Percentiles rank a stretch among this genome's conserved stretches.
These are phyloP conservation scores for Nicotiana rustica DNA, from an alignment of 305 asterid species.

Conservation along the genomic window DNA sequence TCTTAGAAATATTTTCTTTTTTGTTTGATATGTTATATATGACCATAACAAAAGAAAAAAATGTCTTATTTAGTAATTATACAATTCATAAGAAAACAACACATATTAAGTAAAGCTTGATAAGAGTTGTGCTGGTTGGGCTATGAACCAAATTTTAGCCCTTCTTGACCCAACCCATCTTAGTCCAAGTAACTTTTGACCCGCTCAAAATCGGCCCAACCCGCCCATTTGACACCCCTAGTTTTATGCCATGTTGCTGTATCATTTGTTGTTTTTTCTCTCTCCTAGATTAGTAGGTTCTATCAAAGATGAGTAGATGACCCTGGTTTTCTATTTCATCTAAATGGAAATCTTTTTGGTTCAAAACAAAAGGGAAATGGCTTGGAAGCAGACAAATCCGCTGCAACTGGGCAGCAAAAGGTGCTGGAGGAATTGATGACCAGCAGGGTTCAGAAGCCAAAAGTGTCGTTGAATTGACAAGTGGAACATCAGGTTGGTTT, in stretches of 20 bases:
- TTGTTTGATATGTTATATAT: too few species aligned
- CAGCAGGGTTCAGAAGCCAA: constrained; percentile 73
- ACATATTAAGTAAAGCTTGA: too few species aligned
- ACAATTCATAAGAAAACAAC: too few species aligned
- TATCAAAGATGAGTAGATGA: background rate
- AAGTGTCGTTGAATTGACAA: constrained; percentile 74
- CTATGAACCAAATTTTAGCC: too few species aligned
- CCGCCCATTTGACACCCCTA: too few species aligned
- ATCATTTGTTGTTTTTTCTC: constrained; percentile 6
- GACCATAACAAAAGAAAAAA: too few species aligned
- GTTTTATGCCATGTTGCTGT: background rate
- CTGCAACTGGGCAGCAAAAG: constrained; percentile 94
- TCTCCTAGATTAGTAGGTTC: constrained; percentile 28
- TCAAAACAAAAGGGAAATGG: constrained; percentile 72
- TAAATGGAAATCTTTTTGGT: background rate
- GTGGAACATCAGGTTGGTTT: constrained; percentile 74
- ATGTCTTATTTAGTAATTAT: too few species aligned
- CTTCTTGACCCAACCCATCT: too few species aligned
- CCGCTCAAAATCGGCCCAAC: too few species aligned
- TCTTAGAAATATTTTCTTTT: too few species aligned
- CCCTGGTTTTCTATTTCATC: constrained; percentile 25
- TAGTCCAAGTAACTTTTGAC: too few species aligned
- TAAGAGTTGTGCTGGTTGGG: too few species aligned
- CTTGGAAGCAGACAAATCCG: constrained; percentile 96
- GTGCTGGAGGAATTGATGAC: constrained; percentile 75